Evolutionary conservation across 2,329 filamentous ascomycete species (phyloP).

Genomic region (Neurospora crassa): DNA sequence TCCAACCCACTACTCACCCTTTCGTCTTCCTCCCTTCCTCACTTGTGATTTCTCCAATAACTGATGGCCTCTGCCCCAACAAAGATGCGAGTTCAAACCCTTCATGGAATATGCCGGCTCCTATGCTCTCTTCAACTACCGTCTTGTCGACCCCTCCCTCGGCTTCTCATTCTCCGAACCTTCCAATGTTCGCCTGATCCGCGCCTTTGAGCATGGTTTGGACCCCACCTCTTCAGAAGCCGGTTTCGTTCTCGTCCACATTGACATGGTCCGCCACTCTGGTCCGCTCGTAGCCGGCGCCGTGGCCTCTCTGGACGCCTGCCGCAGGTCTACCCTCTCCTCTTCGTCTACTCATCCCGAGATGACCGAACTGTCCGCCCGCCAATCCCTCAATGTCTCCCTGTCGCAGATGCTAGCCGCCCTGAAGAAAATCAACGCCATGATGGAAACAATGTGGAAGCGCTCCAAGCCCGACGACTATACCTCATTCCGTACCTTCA

Average conservation of each 20-base stretch:
- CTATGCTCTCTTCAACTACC: slow-evolving; percentile 62
- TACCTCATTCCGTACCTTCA: slow-evolving; percentile 88
- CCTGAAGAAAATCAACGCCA: slow-evolving; percentile 61
- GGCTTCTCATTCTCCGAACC: slow-evolving; percentile 45
- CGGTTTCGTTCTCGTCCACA: slow-evolving; percentile 90
- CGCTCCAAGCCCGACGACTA: slow-evolving; percentile 79
- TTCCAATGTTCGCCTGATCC: slow-evolving; percentile 66
- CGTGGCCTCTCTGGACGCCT: slow-evolving; percentile 53
- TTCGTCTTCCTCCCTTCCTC: background rate
- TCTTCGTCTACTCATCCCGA: slow-evolving; percentile 22
- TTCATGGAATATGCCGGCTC: slow-evolving; percentile 80
- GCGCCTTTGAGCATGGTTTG: slow-evolving; percentile 83
- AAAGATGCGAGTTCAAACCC: slow-evolving; percentile 57
- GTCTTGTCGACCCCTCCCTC: slow-evolving; percentile 42
- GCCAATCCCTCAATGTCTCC: slow-evolving; percentile 53
- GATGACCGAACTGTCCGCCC: slow-evolving; percentile 23
- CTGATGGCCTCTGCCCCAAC: slow-evolving; percentile 7
- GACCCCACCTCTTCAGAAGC: slow-evolving; percentile 84
- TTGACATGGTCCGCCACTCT: slow-evolving; percentile 90
- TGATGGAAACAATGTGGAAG: slow-evolving; percentile 89
- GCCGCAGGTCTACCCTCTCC: slow-evolving; percentile 26
- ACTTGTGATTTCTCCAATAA: slow-evolving; percentile 8
- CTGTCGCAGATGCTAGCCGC: slow-evolving; percentile 52
- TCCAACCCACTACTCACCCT: background rate
- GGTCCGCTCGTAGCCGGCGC: slow-evolving; percentile 66